Base-by-base conservation (phyloP, 345 rosid species). In the Gossypium anomalum region DNA sequence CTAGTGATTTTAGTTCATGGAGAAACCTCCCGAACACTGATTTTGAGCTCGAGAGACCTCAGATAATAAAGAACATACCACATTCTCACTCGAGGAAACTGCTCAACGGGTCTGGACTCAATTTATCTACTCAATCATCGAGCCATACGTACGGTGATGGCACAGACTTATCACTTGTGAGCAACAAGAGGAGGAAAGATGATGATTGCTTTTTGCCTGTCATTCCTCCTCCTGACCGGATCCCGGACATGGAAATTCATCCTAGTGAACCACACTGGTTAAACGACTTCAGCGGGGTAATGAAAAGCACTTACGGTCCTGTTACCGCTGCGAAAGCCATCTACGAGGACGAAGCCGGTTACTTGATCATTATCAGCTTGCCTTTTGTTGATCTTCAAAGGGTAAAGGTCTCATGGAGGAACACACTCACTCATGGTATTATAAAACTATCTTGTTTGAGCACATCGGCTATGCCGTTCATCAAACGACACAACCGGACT, bases 321-420 rank as follows among this genome's bases (percentile, higher is more conserved):
- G 97, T 92, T 47, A 57, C 61, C 0, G 61, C 61, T 57, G 61
- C 61, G 1, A 57, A 57, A 22, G 19, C 61, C 4, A 57, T 57
- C 29, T 57, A 57, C 1, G 61, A 57, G 22, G 61, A 57, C 25
- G 95, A 92, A 66, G 79, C 86, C 75, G 86, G 88, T 19, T 94
- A 83, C 78, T 78, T 94, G 85, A 88, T 94, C 76, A 91, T 94
- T 53, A 83, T 94, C 74, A 94, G 93, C 80, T 78, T 94, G 79
- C 95, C 97, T 38, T 92, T 89, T 75, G 97, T 91, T 59, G 98
- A 94, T 84, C 89, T 92, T 76, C 90, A 88, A 73, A 90, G 90
- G 75, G 97, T 92, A 48, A 94, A 94, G 79, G 98, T 94, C 66
- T 86, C 98, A 19, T 94, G 97, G 98, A 88, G 95, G 81, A 94